Conservation (phyloP, 768 basidiomycete genomes). For the Mycena maculata region DNA sequence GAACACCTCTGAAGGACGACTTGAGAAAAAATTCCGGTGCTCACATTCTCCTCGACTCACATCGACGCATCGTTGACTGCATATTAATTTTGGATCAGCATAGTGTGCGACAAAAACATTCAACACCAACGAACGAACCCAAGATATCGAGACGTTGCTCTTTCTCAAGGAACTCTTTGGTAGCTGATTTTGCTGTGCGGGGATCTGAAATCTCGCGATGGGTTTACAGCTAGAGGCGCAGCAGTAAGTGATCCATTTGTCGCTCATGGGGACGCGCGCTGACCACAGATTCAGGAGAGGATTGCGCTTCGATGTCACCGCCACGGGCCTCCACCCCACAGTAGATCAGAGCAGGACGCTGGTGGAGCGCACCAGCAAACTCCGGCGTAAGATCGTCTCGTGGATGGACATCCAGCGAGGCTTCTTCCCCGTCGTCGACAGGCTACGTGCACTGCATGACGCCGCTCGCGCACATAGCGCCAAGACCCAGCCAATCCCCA, state of each 20-base stretch:
- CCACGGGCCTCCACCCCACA: constrained; percentile 9
- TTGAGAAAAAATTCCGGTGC: not conserved
- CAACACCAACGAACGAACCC: constrained; percentile 39
- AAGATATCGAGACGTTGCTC: constrained; percentile 59
- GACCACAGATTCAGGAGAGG: not conserved
- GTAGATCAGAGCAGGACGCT: not conserved
- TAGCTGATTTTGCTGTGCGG: constrained; percentile 46
- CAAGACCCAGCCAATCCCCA: not conserved
- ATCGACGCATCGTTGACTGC: constrained; percentile 40
- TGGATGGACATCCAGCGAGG: constrained; percentile 12
- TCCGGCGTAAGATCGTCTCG: not conserved
- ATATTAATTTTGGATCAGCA: not conserved
- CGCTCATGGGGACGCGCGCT: not conserved
- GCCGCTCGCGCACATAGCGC: not conserved
- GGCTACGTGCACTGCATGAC: not conserved
- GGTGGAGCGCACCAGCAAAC: constrained; percentile 8
- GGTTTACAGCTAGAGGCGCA: constrained; percentile 34
- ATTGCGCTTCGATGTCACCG: not conserved
- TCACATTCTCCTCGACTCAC: constrained; percentile 25
- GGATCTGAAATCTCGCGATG: constrained; percentile 48
- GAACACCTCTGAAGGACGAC: constrained; percentile 1
- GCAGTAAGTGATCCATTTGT: constrained; percentile 18
- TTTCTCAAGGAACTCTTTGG: constrained; percentile 49
- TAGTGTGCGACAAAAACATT: not conserved
- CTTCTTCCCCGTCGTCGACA: not conserved